phyloP scores from a whole-genome alignment of 805 yeast species.

The Jamesozyma hellenica region DNA sequence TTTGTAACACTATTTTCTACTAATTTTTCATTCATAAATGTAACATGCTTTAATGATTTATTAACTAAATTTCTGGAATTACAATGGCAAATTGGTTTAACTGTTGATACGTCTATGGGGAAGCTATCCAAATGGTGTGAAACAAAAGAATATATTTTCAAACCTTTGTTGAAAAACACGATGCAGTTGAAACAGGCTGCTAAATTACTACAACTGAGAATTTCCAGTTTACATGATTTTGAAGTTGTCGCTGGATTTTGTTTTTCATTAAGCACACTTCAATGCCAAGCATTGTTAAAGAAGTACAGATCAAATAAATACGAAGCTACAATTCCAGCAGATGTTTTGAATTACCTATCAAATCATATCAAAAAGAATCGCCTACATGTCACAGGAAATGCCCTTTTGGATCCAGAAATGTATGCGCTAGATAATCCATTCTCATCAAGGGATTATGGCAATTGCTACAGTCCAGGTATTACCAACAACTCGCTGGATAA shows the following conservation, averaged over 20 bases:
- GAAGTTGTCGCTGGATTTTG: constrained; percentile 9
- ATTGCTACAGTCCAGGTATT: too few species aligned
- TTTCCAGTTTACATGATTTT: constrained; percentile 7
- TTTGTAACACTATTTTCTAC: not conserved
- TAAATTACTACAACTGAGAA: constrained; percentile 10
- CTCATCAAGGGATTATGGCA: too few species aligned
- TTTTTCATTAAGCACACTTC: constrained; percentile 6
- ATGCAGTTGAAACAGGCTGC: constrained; percentile 6
- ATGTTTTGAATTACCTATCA: constrained; percentile 6
- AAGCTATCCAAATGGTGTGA: constrained; percentile 6
- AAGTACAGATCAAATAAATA: constrained; percentile 8
- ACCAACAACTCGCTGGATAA: not conserved
- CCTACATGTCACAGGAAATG: not conserved
- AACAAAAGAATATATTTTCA: not conserved
- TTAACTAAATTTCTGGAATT: constrained; percentile 6
- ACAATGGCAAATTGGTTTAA: constrained; percentile 10
- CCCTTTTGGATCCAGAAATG: not conserved
- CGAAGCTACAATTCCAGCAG: constrained; percentile 7
- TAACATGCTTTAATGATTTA: constrained; percentile 8
- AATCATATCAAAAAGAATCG: constrained; percentile 7
- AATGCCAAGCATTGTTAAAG: constrained; percentile 9
- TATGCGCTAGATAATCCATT: not conserved
- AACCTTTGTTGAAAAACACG: not conserved
- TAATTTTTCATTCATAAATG: constrained; percentile 5
- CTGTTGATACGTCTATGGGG: constrained; percentile 3